These are phyloP conservation scores for Geotrichum candidum DNA, from an alignment of 1,139 yeast genomes.

Conservation along the genomic window DNA sequence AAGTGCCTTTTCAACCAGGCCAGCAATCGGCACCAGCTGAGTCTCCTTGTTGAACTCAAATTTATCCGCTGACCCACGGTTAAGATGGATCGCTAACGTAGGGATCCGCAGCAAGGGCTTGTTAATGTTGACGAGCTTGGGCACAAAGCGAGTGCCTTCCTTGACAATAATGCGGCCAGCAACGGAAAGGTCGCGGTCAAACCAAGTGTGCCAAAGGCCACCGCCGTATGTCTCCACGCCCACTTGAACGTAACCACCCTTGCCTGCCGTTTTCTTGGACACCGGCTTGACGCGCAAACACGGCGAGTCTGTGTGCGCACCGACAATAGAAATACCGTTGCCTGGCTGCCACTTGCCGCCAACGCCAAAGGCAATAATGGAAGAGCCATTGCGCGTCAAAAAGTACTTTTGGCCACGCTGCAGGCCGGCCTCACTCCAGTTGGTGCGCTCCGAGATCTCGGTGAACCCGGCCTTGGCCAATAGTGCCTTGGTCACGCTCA, in stretches of 20 bases:
- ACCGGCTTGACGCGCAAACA: conserved; percentile 84
- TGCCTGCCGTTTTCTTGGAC: conserved; percentile 44
- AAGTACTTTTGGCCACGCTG: conserved; percentile 55
- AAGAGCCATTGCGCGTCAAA: conserved; percentile 65
- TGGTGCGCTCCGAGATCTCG: conserved; percentile 67
- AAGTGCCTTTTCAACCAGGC: conserved; percentile 45
- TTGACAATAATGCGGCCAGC: conserved; percentile 86
- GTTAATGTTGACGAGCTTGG: conserved; percentile 70
- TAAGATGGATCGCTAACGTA: conserved; percentile 87
- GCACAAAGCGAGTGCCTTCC: conserved; percentile 44
- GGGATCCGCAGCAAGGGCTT: conserved; percentile 88
- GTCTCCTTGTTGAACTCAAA: conserved; percentile 89
- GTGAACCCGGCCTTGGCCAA: conserved; percentile 58
- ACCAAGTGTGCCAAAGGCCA: conserved; percentile 76
- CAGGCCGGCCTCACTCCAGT: conserved; percentile 56
- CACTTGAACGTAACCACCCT: conserved; percentile 76
- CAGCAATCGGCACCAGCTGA: conserved; percentile 81
- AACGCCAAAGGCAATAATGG: conserved; percentile 78
- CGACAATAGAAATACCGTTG: conserved; percentile 79
- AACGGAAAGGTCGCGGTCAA: conserved; percentile 83
- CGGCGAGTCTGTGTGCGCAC: conserved; percentile 97
- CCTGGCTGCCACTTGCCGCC: conserved; percentile 75
- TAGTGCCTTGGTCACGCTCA: conserved; percentile 52
- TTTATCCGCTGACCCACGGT: conserved; percentile 67
- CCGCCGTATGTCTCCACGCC: conserved; percentile 97